Evolutionary conservation across 1,139 yeast species (phyloP).

Genomic region (Taiozyma onychis): DNA sequence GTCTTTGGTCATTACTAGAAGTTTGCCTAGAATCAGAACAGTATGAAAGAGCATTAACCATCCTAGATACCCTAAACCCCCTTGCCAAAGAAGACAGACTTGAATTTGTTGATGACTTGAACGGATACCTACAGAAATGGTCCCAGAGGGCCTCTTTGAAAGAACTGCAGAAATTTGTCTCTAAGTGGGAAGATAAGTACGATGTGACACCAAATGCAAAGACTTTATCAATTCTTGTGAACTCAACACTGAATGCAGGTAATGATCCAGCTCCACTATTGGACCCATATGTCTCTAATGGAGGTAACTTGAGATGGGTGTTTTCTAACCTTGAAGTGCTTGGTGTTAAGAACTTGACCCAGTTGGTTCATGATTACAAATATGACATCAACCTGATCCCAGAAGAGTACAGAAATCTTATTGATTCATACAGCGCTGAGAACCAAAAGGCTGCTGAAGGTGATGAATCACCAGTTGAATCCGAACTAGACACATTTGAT

Average conservation of each 20-base stretch:
- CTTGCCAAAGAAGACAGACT: conserved; percentile 15
- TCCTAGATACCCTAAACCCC: conserved; percentile 48
- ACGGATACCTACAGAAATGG: conserved; percentile 42
- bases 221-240: conserved; percentile 34
- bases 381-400: conserved; percentile 28
- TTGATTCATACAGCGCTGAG: conserved; percentile 15
- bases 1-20: conserved; percentile 72
- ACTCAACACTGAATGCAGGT: conserved; percentile 32
- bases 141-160: conserved; percentile 32
- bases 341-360: conserved; percentile 55
- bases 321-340: conserved; percentile 63
- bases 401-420: conserved; percentile 30
- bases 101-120: conserved; percentile 35
- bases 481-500: conserved; percentile 8
- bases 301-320: conserved; percentile 29
- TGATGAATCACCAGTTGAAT: background rate
- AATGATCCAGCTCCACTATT: conserved; percentile 11
- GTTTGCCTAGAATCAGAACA: conserved; percentile 71
- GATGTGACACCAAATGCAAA: conserved; percentile 23
- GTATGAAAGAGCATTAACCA: conserved; percentile 64
- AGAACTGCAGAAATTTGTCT: conserved; percentile 16
- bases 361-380: conserved; percentile 29
- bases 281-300: conserved; percentile 6
- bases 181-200: conserved; percentile 22
- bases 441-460: background rate